Base-by-base conservation (phyloP, 2,329 filamentous ascomycete genomes). In the Penicillium italicum region DNA sequence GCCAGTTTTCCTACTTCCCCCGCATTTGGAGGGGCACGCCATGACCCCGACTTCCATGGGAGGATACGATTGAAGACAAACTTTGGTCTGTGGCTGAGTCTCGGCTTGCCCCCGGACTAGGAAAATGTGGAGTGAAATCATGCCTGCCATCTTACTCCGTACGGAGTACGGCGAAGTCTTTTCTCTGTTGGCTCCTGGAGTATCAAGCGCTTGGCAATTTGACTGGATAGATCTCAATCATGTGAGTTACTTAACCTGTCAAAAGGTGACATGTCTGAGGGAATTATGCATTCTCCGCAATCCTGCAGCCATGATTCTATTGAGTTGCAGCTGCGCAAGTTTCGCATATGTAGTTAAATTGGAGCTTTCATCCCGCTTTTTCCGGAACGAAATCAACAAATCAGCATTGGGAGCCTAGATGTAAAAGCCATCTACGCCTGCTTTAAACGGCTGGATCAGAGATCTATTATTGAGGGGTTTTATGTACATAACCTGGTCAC, bases 81-180 rank as follows among this genome's bases (percentile, higher is more conserved):
- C 12, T 33, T 37, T 37, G 12, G 36, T 11, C n/a, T 41, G 28
- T 33, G 42, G 42, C 42, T 31, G 30, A 40, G 18, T 41, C 24
- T 54, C 51, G 51, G 51, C 37, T 34, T 54, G 37, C 26, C 46
- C 40, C 46, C 46, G 31, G 33, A 55, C 31, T 36, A 5, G 20
- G 14, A 34, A 50, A 55, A 50, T 40, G 52, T 55, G 46, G 52
- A 46, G 52, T 49, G 33, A 31, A 38, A 30, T 24, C 14, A 37
- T 51, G 48, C 48, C 30, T 51, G 40, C 40, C 49, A 40, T 20
- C 46, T 49, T 49, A 26, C 30, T 40, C 2, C n/a, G n/a, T n/a
- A n/a, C n/a, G n/a, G n/a, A n/a, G n/a, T n/a, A n/a, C n/a, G n/a
- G n/a, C n/a, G n/a, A n/a, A n/a, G n/a, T n/a, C n/a, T n/a, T 24